Evolutionary conservation across 2,329 filamentous ascomycete genomes (phyloP), one percentile per base, ranked within the genome.

Genomic region (Huntiella bhutanensis): DNA sequence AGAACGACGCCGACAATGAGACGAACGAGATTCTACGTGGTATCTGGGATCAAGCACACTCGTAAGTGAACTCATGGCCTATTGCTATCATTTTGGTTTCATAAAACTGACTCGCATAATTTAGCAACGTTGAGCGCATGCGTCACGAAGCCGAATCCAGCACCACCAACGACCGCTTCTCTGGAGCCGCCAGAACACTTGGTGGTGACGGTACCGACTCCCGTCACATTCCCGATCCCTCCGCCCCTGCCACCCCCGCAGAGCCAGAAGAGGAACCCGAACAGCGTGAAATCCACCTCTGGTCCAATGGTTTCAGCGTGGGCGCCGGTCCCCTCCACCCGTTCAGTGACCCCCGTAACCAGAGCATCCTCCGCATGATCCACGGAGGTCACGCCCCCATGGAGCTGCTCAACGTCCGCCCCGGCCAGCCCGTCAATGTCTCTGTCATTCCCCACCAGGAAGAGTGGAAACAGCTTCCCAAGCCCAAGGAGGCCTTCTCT

Each of bases 271-370:
- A 81, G 51, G 43, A 49, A 17, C n/a, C 38, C 16, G 38, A 32
- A 4, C 33, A 43, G 10, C 77, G 82, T 43, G 71, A 75, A 8
- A 68, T 92, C 45, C 83, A 88, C 56, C 69, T 91, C 39, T 92
- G 84, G 84, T 70, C 72, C 37, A 79, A 92, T 57, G 84, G 84
- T 11, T 88, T 91, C 63, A 88, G 82, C 52, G 77, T 92, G 51
- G 83, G 87, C 50, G 82, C 91, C 55, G 84, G 84, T 22, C 73
- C 77, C 41, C 72, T 91, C 34, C 77, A 73, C 58, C 75, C 82
- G 47, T 88, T 83, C 56, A 80, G 87, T 55, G 82, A 91, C 58
- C 82, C 82, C 0, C 70, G 70, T 28, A 86, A 88, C 58, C 73
- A 77, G 28, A 68, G 70, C 43, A 80, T 81, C 45, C 66, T 91